These are phyloP conservation scores for Byssoonygena ceratinophila DNA, from an alignment of 2,329 filamentous ascomycete species.

Conservation along the genomic window DNA sequence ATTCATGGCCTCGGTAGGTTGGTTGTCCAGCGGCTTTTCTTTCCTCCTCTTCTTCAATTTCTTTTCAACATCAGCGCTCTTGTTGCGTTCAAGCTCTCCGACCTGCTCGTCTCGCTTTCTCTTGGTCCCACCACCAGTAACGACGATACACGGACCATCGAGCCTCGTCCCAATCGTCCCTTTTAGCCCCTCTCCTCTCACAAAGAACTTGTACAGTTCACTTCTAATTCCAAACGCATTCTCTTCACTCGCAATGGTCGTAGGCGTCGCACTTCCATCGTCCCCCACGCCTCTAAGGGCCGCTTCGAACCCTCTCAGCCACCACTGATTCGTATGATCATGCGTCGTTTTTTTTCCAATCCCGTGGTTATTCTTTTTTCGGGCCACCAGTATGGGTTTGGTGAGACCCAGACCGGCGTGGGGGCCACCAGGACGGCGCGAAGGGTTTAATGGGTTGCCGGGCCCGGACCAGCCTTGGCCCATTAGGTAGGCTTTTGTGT, in stretches of 20 bases:
- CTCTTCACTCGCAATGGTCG: constrained; percentile 44
- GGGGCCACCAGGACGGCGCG: constrained; percentile 30
- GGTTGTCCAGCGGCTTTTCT: constrained; percentile 12
- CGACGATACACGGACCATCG: background rate
- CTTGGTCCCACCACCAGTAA: constrained; percentile 17
- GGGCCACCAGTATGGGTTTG: constrained; percentile 70
- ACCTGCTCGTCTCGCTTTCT: constrained; percentile 29
- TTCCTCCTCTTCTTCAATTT: constrained; percentile 19
- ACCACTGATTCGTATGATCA: constrained; percentile 74
- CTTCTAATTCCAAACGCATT: constrained; percentile 33
- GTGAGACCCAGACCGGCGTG: constrained; percentile 65
- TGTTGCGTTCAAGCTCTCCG: background rate
- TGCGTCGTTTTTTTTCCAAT: constrained; percentile 63
- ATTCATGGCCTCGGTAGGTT: background rate
- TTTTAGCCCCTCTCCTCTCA: constrained; percentile 64
- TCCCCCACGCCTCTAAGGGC: constrained; percentile 64
- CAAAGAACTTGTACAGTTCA: constrained; percentile 70
- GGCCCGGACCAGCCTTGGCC: constrained; percentile 83
- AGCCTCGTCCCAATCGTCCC: constrained; percentile 47
- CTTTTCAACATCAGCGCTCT: constrained; percentile 18
- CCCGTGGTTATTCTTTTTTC: constrained; percentile 71
- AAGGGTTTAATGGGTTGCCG: constrained; percentile 76
- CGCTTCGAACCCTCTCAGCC: constrained; percentile 88
- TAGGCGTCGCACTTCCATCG: constrained; percentile 50
- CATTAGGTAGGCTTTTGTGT: constrained; percentile 71